These are phyloP conservation scores for Candida methanosorbosa DNA, from an alignment of 805 yeast genomes.

Conservation along the genomic window DNA sequence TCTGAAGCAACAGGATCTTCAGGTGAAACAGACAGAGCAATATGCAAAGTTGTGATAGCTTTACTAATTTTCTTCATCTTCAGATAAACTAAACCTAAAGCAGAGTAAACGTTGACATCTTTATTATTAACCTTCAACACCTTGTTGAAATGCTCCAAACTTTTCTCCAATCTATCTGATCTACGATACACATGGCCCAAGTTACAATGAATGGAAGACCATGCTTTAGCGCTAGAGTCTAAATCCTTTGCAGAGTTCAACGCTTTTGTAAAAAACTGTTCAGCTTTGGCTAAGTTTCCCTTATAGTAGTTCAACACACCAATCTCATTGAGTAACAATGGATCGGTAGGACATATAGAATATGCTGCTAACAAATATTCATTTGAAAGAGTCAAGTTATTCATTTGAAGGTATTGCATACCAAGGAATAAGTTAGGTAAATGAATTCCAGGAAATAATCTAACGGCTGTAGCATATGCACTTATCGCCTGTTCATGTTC, in stretches of 20 bases:
- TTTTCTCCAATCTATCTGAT: constrained; percentile 49
- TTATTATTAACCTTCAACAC: constrained; percentile 62
- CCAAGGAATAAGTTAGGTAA: constrained; percentile 86
- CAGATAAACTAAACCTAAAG: constrained; percentile 77
- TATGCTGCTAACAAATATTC: constrained; percentile 75
- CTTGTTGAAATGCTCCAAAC: constrained; percentile 67
- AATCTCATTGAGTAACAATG: constrained; percentile 79
- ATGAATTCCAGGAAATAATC: constrained; percentile 86
- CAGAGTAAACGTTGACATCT: constrained; percentile 66
- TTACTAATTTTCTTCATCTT: constrained; percentile 53
- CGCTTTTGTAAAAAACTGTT: constrained; percentile 62
- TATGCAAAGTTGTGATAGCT: constrained; percentile 73
- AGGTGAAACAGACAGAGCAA: constrained; percentile 70
- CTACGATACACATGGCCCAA: constrained; percentile 83
- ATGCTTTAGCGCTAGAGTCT: constrained; percentile 72
- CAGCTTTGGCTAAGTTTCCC: constrained; percentile 58
- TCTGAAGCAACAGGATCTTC: constrained; percentile 82
- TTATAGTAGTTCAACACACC: constrained; percentile 88
- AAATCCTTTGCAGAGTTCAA: constrained; percentile 56
- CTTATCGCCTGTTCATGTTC: constrained; percentile 98
- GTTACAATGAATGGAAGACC: constrained; percentile 80
- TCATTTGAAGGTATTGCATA: constrained; percentile 91
- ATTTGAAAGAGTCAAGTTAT: constrained; percentile 72
- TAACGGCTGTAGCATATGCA: constrained; percentile 92
- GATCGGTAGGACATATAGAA: constrained; percentile 76